phyloP scores from a whole-genome alignment of 441 rosid species.

The Populus tomentosa region DNA sequence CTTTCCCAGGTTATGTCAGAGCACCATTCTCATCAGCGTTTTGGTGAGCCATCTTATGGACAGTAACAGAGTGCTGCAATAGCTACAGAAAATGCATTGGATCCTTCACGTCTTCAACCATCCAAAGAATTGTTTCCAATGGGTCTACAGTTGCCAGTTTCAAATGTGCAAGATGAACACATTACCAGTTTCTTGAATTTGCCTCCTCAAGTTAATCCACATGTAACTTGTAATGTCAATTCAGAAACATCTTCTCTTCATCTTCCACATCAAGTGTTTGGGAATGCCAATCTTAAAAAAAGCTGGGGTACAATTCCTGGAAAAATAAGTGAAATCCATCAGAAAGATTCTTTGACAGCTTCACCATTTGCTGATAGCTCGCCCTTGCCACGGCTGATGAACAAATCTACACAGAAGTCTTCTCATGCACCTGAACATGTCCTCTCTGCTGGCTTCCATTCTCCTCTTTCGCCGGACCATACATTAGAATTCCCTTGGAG shows the following conservation, averaged over 20 bases:
- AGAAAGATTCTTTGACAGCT: constrained; percentile 33
- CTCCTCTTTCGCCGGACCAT: constrained; percentile 28
- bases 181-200: constrained; percentile 36
- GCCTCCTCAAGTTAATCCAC: constrained; percentile 38
- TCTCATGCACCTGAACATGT: constrained; percentile 31
- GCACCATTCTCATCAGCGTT: constrained; percentile 54
- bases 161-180: constrained; percentile 46
- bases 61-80: constrained; percentile 41
- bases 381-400: constrained; percentile 28
- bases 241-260: constrained; percentile 41
- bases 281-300: constrained; percentile 36
- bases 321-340: constrained; percentile 34
- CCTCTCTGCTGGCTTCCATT: constrained; percentile 28
- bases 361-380: constrained; percentile 32
- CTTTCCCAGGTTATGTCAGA: constrained; percentile 75
- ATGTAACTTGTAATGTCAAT: constrained; percentile 33
- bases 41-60: constrained; percentile 61
- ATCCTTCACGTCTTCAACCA: constrained; percentile 49
- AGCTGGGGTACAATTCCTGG: constrained; percentile 34
- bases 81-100: constrained; percentile 44
- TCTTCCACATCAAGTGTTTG: constrained; percentile 59
- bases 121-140: constrained; percentile 51
- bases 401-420: constrained; percentile 24
- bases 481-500: constrained; percentile 25
- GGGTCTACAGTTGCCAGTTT: constrained; percentile 46